A percentile compares a stretch with the other conserved stretches of the same genome.
These are phyloP conservation scores for Phytopythium chamaehyphon DNA, from an alignment of 352 stramenopile species.

Conservation along the genomic window DNA sequence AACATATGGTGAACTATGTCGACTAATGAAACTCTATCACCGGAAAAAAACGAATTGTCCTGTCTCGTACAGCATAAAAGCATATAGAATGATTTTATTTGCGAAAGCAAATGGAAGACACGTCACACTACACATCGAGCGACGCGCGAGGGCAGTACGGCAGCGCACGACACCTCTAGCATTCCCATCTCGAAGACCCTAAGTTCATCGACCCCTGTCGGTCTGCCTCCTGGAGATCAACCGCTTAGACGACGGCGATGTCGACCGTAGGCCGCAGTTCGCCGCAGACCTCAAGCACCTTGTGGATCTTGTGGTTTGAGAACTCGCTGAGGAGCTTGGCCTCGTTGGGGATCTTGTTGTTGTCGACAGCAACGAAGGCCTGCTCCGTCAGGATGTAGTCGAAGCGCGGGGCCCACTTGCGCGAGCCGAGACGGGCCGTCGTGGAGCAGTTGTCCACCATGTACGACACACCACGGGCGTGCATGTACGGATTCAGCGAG, in stretches of 20 bases:
- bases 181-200: not conserved
- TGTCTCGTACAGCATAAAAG: not conserved
- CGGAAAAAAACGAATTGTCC: not conserved
- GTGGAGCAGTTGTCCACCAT: conserved; percentile 99
- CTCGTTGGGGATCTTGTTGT: conserved; percentile 86
- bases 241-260: conserved; percentile 84
- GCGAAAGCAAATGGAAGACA: not conserved
- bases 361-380: conserved; percentile 94
- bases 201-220: too few species aligned
- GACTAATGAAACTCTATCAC: not conserved
- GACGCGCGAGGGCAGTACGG: not conserved
- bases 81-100: conserved; percentile 1
- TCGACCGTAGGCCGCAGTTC: conserved; percentile 96
- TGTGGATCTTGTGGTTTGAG: conserved; percentile 96
- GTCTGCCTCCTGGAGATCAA: too few species aligned
- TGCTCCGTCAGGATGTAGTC: conserved; percentile 99
- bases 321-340: conserved; percentile 92
- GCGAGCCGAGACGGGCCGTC: conserved; percentile 95
- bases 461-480: conserved; percentile 96
- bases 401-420: conserved; percentile 98
- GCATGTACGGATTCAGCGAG: conserved; percentile 98
- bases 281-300: conserved; percentile 93
- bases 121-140: conserved; percentile 5
- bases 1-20: not conserved
- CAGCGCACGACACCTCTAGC: not conserved